Conservation (phyloP, 2,329 filamentous ascomycete species). For the Colletotrichum musicola region DNA sequence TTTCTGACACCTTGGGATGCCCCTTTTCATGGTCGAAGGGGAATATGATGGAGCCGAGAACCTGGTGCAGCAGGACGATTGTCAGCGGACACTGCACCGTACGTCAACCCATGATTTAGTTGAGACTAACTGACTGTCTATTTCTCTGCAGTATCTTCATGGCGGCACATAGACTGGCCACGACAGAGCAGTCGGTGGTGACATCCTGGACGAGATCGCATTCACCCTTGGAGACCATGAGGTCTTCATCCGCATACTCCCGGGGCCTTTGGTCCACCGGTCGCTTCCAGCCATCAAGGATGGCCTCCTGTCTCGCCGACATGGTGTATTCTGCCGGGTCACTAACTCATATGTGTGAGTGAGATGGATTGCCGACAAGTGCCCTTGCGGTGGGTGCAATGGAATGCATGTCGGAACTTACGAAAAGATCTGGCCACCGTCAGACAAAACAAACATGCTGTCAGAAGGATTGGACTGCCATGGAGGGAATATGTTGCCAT, state of each 20-base stretch:
- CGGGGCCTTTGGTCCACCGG: slow-evolving; percentile 72
- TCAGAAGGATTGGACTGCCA: slow-evolving; percentile 77
- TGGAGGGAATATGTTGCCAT: slow-evolving; percentile 85
- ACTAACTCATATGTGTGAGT: slow-evolving; percentile 55
- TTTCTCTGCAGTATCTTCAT: slow-evolving; percentile 78
- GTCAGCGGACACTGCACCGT: background rate
- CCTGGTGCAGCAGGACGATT: slow-evolving; percentile 55
- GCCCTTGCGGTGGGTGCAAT: slow-evolving; percentile 3
- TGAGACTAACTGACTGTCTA: slow-evolving; percentile 70
- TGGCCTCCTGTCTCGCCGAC: slow-evolving; percentile 78
- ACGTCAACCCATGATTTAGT: background rate
- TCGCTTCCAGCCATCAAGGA: slow-evolving; percentile 88
- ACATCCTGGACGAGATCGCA: slow-evolving; percentile 95
- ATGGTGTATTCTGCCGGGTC: slow-evolving; percentile 79
- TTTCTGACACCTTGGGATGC: slow-evolving; percentile 75
- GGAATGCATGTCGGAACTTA: slow-evolving; percentile 54
- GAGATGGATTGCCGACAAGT: slow-evolving; percentile 34
- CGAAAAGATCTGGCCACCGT: slow-evolving; percentile 71
- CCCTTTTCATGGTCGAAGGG: slow-evolving; percentile 75
- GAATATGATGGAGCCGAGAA: slow-evolving; percentile 79
- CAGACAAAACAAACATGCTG: slow-evolving; percentile 69
- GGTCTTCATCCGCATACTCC: slow-evolving; percentile 53
- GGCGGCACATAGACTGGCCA: slow-evolving; percentile 91
- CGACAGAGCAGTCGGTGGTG: slow-evolving; percentile 96
- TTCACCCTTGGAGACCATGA: slow-evolving; percentile 69